Base-by-base conservation (phyloP, 208 protist genomes). In the Crithidia acanthocephali region DNA sequence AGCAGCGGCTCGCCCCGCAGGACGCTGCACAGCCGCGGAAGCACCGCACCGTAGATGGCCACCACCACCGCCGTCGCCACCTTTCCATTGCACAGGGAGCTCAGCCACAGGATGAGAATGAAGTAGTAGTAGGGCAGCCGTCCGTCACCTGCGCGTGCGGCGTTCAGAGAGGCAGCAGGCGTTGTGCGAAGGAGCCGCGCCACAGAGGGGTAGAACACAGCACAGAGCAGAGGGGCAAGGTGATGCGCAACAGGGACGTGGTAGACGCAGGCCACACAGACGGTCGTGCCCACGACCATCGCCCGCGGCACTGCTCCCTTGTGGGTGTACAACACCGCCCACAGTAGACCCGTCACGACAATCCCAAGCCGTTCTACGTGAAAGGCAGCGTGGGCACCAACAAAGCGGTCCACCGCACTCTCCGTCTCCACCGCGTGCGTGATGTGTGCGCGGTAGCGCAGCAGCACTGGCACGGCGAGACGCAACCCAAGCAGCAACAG, bases 71-170 rank as follows among this genome's bases (percentile, higher is more conserved):
- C 68, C 9, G 77, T 72, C 16, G 82, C 59, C 15, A 79, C 67
- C 22, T 77, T 65, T 22, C 80, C 84, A 73, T 85, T 88, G 68
- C 87, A 93, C 18, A 93, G 60, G 1, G 80, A 79, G 22, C 50
- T 70, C 30, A 73, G 56, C 87, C 87, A 93, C 4, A 89, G 47
- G n/a, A 85, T 79, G 23, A 75, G 44, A 0, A 81, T 57, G 15
- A 90, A 44, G 53, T 90, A 93, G 33, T 58, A 30, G 27, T 84
- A 84, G 27, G 67, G 10, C 6, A 3, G 20, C 6, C 20, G n/a
- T 33, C 18, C 22, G 20, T 15, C 18, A 37, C n/a, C n/a, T n/a
- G 18, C 13, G 13, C 40, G 44, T 28, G 13, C 3, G 11, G 16
- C 16, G 10, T n/a, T 33, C 28, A n/a, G 20, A 20, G 51, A 16